These are phyloP conservation scores for Rhododendron williamsianum DNA, from an alignment of 148 eudicot genomes.

Conservation along the genomic window DNA sequence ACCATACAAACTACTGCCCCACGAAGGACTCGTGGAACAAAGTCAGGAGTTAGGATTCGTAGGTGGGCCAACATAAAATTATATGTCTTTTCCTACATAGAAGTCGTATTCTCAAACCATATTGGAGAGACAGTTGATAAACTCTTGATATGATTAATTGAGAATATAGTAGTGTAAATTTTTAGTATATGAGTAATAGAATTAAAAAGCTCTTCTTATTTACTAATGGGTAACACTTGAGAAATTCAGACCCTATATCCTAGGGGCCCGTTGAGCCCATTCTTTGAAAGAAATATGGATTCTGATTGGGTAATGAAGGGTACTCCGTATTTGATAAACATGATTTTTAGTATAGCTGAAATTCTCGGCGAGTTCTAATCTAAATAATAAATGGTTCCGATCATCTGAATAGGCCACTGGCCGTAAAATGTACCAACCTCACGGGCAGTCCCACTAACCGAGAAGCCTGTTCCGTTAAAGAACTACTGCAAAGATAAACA, in stretches of 20 bases:
- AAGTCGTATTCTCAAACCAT: too few relatives aligned
- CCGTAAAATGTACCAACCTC: background rate
- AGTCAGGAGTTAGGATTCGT: too few relatives aligned
- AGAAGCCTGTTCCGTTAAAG: background rate
- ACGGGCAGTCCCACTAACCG: background rate
- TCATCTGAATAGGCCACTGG: background rate
- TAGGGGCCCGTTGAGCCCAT: background rate
- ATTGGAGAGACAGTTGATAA: too few relatives aligned
- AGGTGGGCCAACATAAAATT: too few relatives aligned
- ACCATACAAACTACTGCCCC: too few relatives aligned
- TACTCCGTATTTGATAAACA: background rate
- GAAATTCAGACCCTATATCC: background rate
- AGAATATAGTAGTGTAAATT: too few relatives aligned
- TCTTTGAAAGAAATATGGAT: too few relatives aligned
- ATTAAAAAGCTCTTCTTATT: too few relatives aligned
- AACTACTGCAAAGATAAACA: background rate
- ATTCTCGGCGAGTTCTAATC: background rate
- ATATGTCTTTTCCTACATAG: too few relatives aligned
- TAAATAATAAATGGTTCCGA: background rate
- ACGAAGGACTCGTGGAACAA: too few relatives aligned
- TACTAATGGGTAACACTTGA: background rate
- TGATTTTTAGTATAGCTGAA: background rate
- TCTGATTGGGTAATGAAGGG: background rate
- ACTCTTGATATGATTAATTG: too few relatives aligned
- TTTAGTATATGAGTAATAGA: too few relatives aligned